Base-by-base conservation (phyloP, 495 filamentous ascomycete species). In the Bathelium albidoporum region DNA sequence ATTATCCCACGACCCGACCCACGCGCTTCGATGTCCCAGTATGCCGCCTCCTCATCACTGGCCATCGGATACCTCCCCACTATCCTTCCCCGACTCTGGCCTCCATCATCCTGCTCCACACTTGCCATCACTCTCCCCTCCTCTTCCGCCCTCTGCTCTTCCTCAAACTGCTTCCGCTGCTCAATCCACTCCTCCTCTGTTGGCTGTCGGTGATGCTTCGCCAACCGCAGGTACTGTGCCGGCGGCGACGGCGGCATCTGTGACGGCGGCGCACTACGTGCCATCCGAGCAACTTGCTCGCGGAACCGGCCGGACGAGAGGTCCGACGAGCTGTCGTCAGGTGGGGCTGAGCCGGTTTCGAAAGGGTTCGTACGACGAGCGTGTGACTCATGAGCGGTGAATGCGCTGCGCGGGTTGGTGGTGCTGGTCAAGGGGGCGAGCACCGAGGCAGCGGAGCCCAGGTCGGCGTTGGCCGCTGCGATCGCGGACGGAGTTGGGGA, bases 151-250 rank as follows among this genome's bases (percentile, higher is more conserved):
- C n/a, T 20, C 10, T 18, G 3, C 43, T 49, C 49, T 24, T 29
- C 22, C 20, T 55, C 49, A 55, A 55, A 55, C 49, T 16, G 4
- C 49, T 28, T 28, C 49, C 49, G 20, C 49, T 55, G 49, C 49
- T 28, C 49, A 29, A 55, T 55, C 49, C 49, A 55, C 49, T 55
- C 49, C 49, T 55, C 49, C 49, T 55, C 49, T 24, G 49, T 55
- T 24, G 24, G 24, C 49, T 16, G 20, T 24, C 49, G 20, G 2
- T 24, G 22, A 55, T 29, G 49, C n/a, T 11, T 26, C 49, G 49
- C 22, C 4, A 55, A 55, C 49, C 22, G 2, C 22, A 9, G 10
- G n/a, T 49, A 49, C 24, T 9, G 12, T 24, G 20, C 20, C 49
- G 24, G 22, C 49, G 49, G 2, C 12, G 22, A 11, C 2, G 24